phyloP scores from a whole-genome alignment of 140 eudicot species.

The Stevia rebaudiana region DNA sequence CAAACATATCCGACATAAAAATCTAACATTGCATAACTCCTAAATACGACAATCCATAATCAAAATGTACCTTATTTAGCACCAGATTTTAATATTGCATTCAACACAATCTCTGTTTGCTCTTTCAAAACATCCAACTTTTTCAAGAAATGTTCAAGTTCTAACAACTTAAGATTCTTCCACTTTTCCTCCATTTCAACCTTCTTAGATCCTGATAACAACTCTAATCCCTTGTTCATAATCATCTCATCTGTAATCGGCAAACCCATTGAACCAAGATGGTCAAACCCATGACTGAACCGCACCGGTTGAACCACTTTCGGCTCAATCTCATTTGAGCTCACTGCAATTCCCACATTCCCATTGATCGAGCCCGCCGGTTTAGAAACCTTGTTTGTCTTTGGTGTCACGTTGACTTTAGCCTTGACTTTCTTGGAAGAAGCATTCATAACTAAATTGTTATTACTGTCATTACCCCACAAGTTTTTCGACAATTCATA shows the following conservation, averaged over 20 bases:
- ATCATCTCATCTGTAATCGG: conserved; percentile 29
- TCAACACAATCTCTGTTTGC: conserved; percentile 24
- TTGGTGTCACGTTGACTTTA: conserved; percentile 27
- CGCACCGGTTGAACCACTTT: conserved; percentile 3
- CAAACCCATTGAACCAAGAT: conserved; percentile 2
- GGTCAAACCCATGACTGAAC: neutral
- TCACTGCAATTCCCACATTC: conserved; percentile 12
- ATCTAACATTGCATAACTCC: conserved; percentile 27
- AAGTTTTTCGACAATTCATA: conserved; percentile 53
- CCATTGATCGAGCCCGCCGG: conserved; percentile 17
- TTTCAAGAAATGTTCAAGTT: conserved; percentile 30
- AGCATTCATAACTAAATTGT: conserved; percentile 11
- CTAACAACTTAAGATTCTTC: conserved; percentile 33
- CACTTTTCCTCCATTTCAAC: conserved; percentile 37
- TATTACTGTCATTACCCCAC: conserved; percentile 47
- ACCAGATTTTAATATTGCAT: conserved; percentile 28
- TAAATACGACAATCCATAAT: conserved; percentile 30
- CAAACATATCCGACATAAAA: conserved; percentile 27
- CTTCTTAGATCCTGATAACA: conserved; percentile 24
- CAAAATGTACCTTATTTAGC: conserved; percentile 29
- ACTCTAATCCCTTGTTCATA: conserved; percentile 25
- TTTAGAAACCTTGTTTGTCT: conserved; percentile 16
- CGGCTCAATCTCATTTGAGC: conserved; percentile 10
- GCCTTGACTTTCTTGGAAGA: conserved; percentile 11
- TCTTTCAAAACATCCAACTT: conserved; percentile 35